Conservation (phyloP, 2,329 filamentous ascomycete genomes). For the Fusarium acutatum region DNA sequence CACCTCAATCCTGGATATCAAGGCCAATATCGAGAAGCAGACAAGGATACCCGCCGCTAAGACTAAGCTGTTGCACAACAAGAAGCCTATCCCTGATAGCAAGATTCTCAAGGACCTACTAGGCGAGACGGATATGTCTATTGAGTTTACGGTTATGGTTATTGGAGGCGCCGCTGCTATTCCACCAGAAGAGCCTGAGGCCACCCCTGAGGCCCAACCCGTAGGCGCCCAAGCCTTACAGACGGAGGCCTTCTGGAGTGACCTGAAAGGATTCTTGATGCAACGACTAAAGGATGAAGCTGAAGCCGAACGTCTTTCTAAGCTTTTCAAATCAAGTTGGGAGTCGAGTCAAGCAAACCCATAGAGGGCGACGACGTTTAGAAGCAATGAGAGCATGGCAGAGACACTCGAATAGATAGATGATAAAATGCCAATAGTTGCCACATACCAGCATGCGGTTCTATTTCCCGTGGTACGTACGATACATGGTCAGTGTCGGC, state of each 20-base stretch:
- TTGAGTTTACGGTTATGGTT: slow-evolving; percentile 90
- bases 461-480: slow-evolving; percentile 43
- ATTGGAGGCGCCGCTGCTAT: slow-evolving; percentile 71
- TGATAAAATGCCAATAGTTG: slow-evolving; percentile 33
- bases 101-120: slow-evolving; percentile 81
- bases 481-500: slow-evolving; percentile 44
- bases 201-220: slow-evolving; percentile 31
- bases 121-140: slow-evolving; percentile 54
- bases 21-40: slow-evolving; percentile 71
- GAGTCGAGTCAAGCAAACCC: slow-evolving; percentile 53
- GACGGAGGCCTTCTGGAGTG: slow-evolving; percentile 84
- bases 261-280: slow-evolving; percentile 81
- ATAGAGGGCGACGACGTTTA: slow-evolving; percentile 19
- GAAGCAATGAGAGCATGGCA: slow-evolving; percentile 15
- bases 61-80: slow-evolving; percentile 85
- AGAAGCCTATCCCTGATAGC: slow-evolving; percentile 82
- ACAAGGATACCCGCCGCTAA: slow-evolving; percentile 75
- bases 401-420: slow-evolving; percentile 25
- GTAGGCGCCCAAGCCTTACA: slow-evolving; percentile 69
- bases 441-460: slow-evolving; percentile 44
- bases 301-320: slow-evolving; percentile 69
- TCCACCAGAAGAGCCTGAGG: slow-evolving; percentile 52
- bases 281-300: slow-evolving; percentile 79
- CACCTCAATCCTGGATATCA: slow-evolving; percentile 82
- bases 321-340: slow-evolving; percentile 78